Conservation (phyloP, 768 basidiomycete genomes). For the Xerocomellus intermedius region DNA sequence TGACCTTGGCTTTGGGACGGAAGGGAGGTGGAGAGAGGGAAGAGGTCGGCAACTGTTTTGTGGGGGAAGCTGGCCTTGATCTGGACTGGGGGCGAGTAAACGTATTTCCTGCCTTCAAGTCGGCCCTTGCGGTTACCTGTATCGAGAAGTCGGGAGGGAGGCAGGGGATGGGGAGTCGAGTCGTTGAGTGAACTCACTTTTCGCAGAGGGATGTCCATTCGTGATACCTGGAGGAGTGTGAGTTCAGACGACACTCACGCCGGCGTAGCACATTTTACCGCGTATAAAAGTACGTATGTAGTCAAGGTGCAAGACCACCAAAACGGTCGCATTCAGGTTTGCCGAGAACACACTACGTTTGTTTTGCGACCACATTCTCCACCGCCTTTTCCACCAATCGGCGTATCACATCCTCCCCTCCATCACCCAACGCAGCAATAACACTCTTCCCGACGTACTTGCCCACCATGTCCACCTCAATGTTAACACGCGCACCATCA, state of each 20-base stretch:
- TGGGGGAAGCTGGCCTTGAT: slow-evolving; percentile 51
- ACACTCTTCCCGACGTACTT: slow-evolving; percentile 91
- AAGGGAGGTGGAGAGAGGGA: slow-evolving; percentile 29
- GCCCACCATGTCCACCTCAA: slow-evolving; percentile 94
- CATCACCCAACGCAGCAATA: slow-evolving; percentile 58
- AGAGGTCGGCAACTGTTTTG: slow-evolving; percentile 34
- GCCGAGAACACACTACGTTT: slow-evolving; percentile 3
- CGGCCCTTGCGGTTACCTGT: slow-evolving; percentile 56
- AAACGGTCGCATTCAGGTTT: slow-evolving; percentile 6
- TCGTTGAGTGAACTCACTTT: slow-evolving; percentile 39
- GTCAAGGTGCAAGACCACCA: slow-evolving; percentile 5
- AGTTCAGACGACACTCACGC: neutral
- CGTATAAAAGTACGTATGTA: neutral
- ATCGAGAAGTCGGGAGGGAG: slow-evolving; percentile 14
- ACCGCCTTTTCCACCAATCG: slow-evolving; percentile 58
- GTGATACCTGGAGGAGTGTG: neutral
- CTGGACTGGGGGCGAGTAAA: slow-evolving; percentile 30
- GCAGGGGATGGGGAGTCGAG: neutral
- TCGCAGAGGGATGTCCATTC: slow-evolving; percentile 43
- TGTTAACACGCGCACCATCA: slow-evolving; percentile 82
- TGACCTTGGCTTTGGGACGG: slow-evolving; percentile 62
- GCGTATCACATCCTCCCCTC: slow-evolving; percentile 46
- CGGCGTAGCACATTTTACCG: neutral
- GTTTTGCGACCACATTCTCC: slow-evolving; percentile 50
- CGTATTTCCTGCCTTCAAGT: slow-evolving; percentile 35